A percentile compares a stretch with the other conserved stretches of the same genome.
Evolutionary conservation across 768 basidiomycete species (phyloP).

Genomic region (Dentipellis fragilis): DNA sequence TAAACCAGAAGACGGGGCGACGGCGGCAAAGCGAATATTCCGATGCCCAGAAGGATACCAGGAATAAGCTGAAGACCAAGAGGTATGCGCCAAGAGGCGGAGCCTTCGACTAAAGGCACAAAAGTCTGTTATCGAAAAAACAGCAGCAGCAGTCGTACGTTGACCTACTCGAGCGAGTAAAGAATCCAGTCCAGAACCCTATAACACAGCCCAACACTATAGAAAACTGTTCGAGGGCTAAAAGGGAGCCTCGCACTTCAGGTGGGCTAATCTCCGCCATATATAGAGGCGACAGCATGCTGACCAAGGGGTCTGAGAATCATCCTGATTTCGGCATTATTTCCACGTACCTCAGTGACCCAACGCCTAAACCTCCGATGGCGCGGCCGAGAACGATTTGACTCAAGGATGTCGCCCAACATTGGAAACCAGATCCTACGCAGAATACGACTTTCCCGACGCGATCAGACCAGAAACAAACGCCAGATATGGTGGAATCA

Average conservation of each 20-base stretch:
- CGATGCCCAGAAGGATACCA: conserved; percentile 53
- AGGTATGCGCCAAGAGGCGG: conserved; percentile 70
- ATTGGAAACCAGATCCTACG: conserved; percentile 63
- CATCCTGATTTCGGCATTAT: background rate
- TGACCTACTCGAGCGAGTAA: conserved; percentile 51
- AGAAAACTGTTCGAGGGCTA: conserved; percentile 72
- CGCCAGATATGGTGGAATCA: background rate
- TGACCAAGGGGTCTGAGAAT: conserved; percentile 16
- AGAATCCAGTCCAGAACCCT: conserved; percentile 77
- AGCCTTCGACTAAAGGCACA: conserved; percentile 37
- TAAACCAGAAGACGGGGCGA: conserved; percentile 52
- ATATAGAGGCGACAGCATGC: conserved; percentile 74
- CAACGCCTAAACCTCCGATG: conserved; percentile 74
- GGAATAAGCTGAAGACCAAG: conserved; percentile 64
- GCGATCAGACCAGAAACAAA: background rate
- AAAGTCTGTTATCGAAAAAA: background rate
- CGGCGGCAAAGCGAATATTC: conserved; percentile 48
- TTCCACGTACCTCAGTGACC: conserved; percentile 34
- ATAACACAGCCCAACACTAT: conserved; percentile 76
- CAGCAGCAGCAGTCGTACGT: background rate
- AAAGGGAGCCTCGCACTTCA: conserved; percentile 67
- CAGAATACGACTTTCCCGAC: conserved; percentile 48
- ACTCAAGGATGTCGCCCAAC: conserved; percentile 40
- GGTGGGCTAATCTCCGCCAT: conserved; percentile 82
- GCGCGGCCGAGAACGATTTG: conserved; percentile 63